Evolutionary conservation across 1,284 basidiomycete species (phyloP).

Genomic region (Ganoderma leucocontextum): DNA sequence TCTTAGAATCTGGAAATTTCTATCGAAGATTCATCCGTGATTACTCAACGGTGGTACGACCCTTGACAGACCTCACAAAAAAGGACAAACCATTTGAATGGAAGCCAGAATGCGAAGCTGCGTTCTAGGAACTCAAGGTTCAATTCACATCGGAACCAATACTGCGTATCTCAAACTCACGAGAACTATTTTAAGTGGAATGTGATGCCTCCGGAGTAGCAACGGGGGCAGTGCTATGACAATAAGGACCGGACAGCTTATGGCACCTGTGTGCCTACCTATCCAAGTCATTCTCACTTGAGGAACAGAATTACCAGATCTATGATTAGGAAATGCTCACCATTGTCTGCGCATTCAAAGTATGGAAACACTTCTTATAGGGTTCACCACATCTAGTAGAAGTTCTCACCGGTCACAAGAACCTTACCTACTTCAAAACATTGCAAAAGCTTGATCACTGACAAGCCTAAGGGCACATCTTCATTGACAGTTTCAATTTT

Average conservation of each 20-base stretch:
- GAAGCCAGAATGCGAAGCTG: constrained; percentile 24
- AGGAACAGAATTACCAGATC: constrained; percentile 54
- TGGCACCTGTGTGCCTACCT: constrained; percentile 43
- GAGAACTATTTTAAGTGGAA: constrained; percentile 32
- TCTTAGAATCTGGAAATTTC: constrained; percentile 54
- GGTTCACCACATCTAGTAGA: constrained; percentile 22
- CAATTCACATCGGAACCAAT: constrained; percentile 37
- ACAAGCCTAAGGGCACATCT: constrained; percentile 50
- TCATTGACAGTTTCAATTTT: constrained; percentile 47
- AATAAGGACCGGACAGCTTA: neutral
- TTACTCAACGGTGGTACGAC: constrained; percentile 32
- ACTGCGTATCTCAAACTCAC: constrained; percentile 32
- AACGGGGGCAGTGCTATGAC: neutral
- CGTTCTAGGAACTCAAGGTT: constrained; percentile 43
- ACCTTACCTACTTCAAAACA: constrained; percentile 49
- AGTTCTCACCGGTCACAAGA: constrained; percentile 50
- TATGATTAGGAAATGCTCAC: constrained; percentile 57
- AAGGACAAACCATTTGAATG: constrained; percentile 37
- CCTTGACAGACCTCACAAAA: constrained; percentile 34
- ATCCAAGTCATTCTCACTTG: constrained; percentile 40
- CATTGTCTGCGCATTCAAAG: constrained; percentile 43
- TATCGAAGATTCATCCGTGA: constrained; percentile 51
- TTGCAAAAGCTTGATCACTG: constrained; percentile 44
- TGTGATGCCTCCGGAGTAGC: constrained; percentile 29
- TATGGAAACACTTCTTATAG: constrained; percentile 43